Conservation (phyloP, 495 filamentous ascomycete genomes). For the Massariosphaeria phaeospora region DNA sequence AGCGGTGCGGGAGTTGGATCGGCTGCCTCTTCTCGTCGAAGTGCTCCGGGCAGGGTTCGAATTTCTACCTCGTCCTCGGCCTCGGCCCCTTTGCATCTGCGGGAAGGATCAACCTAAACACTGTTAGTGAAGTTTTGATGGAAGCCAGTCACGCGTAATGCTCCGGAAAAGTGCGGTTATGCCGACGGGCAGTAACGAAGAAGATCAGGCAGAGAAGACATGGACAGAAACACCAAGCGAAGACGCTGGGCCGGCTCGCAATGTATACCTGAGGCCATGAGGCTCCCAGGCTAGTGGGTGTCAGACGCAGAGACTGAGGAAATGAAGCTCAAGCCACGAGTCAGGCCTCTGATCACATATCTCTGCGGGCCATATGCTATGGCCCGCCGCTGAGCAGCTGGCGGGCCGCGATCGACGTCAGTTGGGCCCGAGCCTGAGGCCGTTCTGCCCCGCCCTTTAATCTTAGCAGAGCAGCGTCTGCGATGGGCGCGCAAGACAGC, state of each 20-base stretch:
- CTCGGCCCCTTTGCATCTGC: slow-evolving; percentile 34
- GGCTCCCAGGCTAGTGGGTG: slow-evolving; percentile 9
- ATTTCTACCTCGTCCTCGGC: slow-evolving; percentile 31
- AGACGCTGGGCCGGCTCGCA: slow-evolving; percentile 7
- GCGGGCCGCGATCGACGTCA: background rate
- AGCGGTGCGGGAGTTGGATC: slow-evolving; percentile 10
- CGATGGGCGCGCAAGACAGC: slow-evolving; percentile 3
- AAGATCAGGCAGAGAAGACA: slow-evolving; percentile 19
- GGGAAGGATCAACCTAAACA: slow-evolving; percentile 30
- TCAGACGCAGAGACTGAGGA: slow-evolving; percentile 25
- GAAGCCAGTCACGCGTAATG: slow-evolving; percentile 13
- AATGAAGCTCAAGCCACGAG: slow-evolving; percentile 31
- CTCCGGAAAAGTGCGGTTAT: slow-evolving; percentile 26
- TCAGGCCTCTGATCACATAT: slow-evolving; percentile 20
- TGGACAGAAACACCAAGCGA: slow-evolving; percentile 2
- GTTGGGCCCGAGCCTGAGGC: background rate
- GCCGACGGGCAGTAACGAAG: slow-evolving; percentile 12
- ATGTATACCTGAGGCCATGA: slow-evolving; percentile 22
- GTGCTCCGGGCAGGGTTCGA: slow-evolving; percentile 23
- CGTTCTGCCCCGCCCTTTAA: slow-evolving; percentile 27
- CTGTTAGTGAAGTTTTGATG: slow-evolving; percentile 25
- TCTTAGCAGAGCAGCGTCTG: slow-evolving; percentile 19
- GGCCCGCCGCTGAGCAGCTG: background rate
- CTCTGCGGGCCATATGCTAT: slow-evolving; percentile 11
- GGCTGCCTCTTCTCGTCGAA: slow-evolving; percentile 20